Evolutionary conservation across 495 filamentous ascomycete species (phyloP).

Genomic region (Podospora sp.): DNA sequence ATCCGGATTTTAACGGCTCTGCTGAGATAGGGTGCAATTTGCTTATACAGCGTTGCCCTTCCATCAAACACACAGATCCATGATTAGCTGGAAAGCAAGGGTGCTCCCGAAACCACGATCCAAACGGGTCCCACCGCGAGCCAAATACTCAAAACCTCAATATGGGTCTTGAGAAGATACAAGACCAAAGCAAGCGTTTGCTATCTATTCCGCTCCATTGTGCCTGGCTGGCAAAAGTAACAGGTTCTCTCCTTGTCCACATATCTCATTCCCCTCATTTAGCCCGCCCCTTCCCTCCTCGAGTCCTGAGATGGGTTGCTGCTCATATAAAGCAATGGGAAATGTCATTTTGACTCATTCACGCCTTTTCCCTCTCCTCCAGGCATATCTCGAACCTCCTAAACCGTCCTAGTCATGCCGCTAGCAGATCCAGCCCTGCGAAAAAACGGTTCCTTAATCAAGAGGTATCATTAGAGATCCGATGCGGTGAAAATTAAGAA

Average conservation of each 20-base stretch:
- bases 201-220: neutral
- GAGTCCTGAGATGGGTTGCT: neutral
- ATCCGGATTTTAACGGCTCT: neutral
- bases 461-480: conserved; percentile 44
- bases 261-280: neutral
- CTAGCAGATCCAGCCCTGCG: conserved; percentile 1
- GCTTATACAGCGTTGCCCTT: neutral
- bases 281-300: neutral
- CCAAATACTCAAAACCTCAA: neutral
- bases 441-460: conserved; percentile 28
- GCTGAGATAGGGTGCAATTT: neutral
- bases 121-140: neutral
- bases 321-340: conserved; percentile 6
- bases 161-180: neutral
- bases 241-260: neutral
- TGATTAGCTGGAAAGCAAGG: neutral
- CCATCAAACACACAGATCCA: neutral
- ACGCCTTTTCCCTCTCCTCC: neutral
- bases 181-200: neutral
- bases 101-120: neutral
- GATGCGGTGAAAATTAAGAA: conserved; percentile 29
- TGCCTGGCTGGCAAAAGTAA: neutral
- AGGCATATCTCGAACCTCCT: neutral
- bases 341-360: conserved; percentile 18
- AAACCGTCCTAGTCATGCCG: neutral